Base-by-base conservation (phyloP, 2,329 filamentous ascomycete species). In the Lachnellula arida region DNA sequence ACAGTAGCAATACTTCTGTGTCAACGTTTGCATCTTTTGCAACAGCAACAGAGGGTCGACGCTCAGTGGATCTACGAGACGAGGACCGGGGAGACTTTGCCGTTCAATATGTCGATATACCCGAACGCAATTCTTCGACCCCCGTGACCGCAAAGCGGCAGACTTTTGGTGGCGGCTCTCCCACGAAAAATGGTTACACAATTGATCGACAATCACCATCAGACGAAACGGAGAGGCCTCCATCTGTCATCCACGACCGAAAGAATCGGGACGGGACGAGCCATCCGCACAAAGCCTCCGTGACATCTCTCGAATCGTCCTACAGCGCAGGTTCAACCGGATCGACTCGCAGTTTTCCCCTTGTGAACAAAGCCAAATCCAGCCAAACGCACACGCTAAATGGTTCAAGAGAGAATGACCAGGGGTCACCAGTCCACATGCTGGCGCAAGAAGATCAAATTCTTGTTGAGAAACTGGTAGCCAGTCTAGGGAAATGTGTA, bases 11-110 rank as follows among this genome's bases (percentile, higher is more conserved):
- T n/a, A 79, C 82, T 57, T 86, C 83, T 0, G 69, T 82, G 9
- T 86, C 82, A 11, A 86, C 82, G 1, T 70, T 80, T 9, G 81
- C 79, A 19, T 81, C 81, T 0, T 88, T 87, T 67, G 82, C 81
- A 2, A 87, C 85, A 2, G 85, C 85, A 5, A 78, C 74, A 3
- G 83, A 86, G 69, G 78, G 76, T 11, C 71, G 70, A 52, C 66
- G 63, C 25, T 64, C 65, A 1, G 69, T 62, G 15, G 62, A 71
- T 61, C 14, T 64, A 70, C 46, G 61, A 46, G 68, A 71, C 42
- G 75, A 77, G 25, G 75, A 76, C 40, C 55, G 69, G 49, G 68
- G 74, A 44, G 71, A 69, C 50, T 72, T 62, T 57, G 58, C 72
- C 69, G 68, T 75, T 69, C 62, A 71, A 70, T 50, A 65, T 57